Conservation (phyloP, 192 early-diverging fungal genomes). For the Umbelopsis ramanniana region DNA sequence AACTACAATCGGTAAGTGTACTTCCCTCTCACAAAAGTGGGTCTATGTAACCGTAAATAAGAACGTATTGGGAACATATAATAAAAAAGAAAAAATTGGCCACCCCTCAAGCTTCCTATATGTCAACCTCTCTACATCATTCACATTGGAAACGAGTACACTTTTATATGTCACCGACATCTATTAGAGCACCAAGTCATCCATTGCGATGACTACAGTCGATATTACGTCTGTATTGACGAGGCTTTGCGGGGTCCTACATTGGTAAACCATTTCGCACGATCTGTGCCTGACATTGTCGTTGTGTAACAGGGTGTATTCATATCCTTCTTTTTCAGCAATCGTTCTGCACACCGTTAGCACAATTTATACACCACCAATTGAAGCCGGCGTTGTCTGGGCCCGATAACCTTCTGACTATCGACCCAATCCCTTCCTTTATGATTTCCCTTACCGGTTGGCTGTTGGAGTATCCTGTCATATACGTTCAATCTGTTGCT, state of each 20-base stretch:
- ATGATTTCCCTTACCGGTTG: slow-evolving; percentile 43
- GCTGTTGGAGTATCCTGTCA: slow-evolving; percentile 37
- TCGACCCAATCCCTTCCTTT: slow-evolving; percentile 24
- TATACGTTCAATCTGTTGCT: slow-evolving; percentile 29
- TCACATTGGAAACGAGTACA: slow-evolving; percentile 17
- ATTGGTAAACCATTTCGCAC: slow-evolving; percentile 9
- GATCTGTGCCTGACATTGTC: not conserved
- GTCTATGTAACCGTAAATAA: not conserved
- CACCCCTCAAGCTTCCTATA: not conserved
- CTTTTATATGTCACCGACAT: slow-evolving; percentile 18
- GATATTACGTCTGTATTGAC: not conserved
- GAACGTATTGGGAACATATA: not conserved
- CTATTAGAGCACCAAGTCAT: not conserved
- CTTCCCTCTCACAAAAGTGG: not conserved
- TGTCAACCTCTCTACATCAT: slow-evolving; percentile 5
- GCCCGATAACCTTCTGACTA: not conserved
- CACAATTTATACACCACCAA: slow-evolving; percentile 7
- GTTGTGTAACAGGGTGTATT: slow-evolving; percentile 3
- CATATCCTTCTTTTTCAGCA: slow-evolving; percentile 3
- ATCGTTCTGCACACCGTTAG: not conserved
- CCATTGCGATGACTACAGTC: not conserved
- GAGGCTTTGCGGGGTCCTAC: not conserved
- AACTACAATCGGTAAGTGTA: slow-evolving; percentile 9
- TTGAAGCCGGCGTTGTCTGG: slow-evolving; percentile 16
- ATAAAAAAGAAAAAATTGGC: too few species aligned